Evolutionary conservation across 805 yeast genomes (phyloP).

Genomic region (Wickerhamomyces mucosus): DNA sequence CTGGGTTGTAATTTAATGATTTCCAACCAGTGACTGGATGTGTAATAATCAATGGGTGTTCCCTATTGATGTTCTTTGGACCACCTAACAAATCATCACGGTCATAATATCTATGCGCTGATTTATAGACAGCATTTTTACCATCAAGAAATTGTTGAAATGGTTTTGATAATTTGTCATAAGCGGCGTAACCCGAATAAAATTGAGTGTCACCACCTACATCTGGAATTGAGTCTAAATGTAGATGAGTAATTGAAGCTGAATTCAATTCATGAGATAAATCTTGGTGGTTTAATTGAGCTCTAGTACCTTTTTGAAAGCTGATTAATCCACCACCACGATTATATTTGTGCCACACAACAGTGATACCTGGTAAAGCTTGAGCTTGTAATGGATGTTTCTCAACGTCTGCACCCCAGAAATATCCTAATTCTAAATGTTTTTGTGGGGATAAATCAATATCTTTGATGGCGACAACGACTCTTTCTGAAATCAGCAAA

Average conservation of each 20-base stretch:
- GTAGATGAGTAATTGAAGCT: slow-evolving; percentile 44
- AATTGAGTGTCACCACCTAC: slow-evolving; percentile 52
- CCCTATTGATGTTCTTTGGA: slow-evolving; percentile 36
- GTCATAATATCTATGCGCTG: slow-evolving; percentile 30
- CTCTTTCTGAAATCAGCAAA: slow-evolving; percentile 36
- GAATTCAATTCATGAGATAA: slow-evolving; percentile 47
- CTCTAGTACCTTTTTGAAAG: slow-evolving; percentile 14
- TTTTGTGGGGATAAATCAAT: slow-evolving; percentile 35
- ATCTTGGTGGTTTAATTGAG: slow-evolving; percentile 35
- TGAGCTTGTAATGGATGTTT: slow-evolving; percentile 29
- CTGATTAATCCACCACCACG: slow-evolving; percentile 21
- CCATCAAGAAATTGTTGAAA: slow-evolving; percentile 43
- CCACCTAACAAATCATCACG: slow-evolving; percentile 35
- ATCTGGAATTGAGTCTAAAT: slow-evolving; percentile 38
- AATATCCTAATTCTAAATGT: slow-evolving; percentile 35
- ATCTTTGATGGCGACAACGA: slow-evolving; percentile 39
- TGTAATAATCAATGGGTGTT: slow-evolving; percentile 49
- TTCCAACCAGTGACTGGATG: slow-evolving; percentile 61
- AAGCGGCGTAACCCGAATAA: slow-evolving; percentile 50
- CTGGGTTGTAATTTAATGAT: slow-evolving; percentile 40
- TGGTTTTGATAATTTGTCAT: slow-evolving; percentile 44
- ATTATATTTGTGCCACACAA: slow-evolving; percentile 23
- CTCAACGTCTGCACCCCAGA: slow-evolving; percentile 32
- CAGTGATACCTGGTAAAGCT: slow-evolving; percentile 29
- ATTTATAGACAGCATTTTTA: slow-evolving; percentile 34